Conservation (phyloP, 768 basidiomycete genomes). For the Leccinum obscurum region DNA sequence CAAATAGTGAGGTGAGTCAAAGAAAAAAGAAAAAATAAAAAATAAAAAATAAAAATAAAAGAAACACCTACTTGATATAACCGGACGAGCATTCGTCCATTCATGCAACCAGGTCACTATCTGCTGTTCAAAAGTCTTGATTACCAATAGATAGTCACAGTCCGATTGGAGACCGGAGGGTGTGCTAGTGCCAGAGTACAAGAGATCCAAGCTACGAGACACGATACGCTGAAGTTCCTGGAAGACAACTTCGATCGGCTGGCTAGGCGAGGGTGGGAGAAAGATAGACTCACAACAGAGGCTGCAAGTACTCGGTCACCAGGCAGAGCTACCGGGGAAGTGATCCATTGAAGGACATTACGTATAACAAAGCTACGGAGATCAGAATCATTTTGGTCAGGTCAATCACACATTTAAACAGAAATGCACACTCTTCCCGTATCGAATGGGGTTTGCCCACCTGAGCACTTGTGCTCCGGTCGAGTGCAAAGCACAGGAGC, state of each 20-base stretch:
- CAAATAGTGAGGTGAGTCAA: conserved; percentile 2
- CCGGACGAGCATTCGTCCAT: conserved; percentile 33
- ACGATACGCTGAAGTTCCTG: conserved; percentile 88
- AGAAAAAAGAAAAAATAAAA: background rate
- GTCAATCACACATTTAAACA: background rate
- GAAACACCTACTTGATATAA: conserved; percentile 19
- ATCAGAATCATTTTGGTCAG: background rate
- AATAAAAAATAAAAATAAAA: background rate
- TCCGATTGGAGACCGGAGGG: conserved; percentile 81
- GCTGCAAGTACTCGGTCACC: conserved; percentile 70
- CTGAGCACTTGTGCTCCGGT: conserved; percentile 89
- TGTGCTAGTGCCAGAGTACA: conserved; percentile 81
- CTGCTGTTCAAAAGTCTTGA: conserved; percentile 84
- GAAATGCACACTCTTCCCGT: conserved; percentile 79
- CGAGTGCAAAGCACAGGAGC: conserved; percentile 84
- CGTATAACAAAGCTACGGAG: conserved; percentile 77
- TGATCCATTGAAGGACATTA: conserved; percentile 74
- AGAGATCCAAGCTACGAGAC: conserved; percentile 83
- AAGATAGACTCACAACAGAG: conserved; percentile 61
- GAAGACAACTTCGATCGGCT: conserved; percentile 3
- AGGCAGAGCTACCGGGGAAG: conserved; percentile 58
- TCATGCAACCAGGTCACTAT: conserved; percentile 62
- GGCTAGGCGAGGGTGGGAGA: background rate
- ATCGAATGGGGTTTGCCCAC: conserved; percentile 96
- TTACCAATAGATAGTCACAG: conserved; percentile 81